Evolutionary conservation across 1,139 yeast genomes (phyloP).

Genomic region (Taphrina confusa): DNA sequence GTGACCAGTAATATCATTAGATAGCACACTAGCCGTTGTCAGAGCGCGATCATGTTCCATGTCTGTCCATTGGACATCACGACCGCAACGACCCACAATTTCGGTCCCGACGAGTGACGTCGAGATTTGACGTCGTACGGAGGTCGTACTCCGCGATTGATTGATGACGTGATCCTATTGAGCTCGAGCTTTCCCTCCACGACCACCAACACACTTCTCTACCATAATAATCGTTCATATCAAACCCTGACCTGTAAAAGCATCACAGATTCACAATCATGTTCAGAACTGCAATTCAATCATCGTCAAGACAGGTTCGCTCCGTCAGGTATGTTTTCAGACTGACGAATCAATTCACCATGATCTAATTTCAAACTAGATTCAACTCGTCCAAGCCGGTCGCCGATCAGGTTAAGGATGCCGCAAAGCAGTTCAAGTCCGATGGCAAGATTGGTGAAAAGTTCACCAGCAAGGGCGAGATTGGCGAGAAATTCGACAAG

Average conservation of each 20-base stretch:
- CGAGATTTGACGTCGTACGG: slow-evolving; percentile 8
- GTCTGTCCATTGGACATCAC: no score
- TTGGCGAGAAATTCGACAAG: slow-evolving; percentile 25
- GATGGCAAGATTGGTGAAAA: slow-evolving; percentile 31
- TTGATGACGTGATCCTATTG: slow-evolving; percentile 6
- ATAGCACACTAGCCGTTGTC: no score
- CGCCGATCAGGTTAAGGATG: slow-evolving; percentile 24
- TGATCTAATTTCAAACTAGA: not conserved
- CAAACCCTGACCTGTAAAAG: no score
- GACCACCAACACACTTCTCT: not conserved
- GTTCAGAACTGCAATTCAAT: slow-evolving; percentile 14
- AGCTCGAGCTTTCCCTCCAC: not conserved
- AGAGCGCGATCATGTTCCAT: no score
- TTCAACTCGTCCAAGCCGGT: slow-evolving; percentile 13
- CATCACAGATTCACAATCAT: not conserved
- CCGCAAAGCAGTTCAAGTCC: slow-evolving; percentile 30
- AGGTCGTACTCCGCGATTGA: slow-evolving; percentile 3
- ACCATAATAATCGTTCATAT: not conserved
- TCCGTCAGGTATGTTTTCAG: slow-evolving; percentile 4
- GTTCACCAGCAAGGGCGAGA: slow-evolving; percentile 29
- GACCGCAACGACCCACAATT: no score
- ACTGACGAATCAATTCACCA: not conserved
- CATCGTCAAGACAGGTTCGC: slow-evolving; percentile 7
- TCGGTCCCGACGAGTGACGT: slow-evolving; percentile 12
- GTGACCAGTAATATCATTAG: no score